Evolutionary conservation across 805 yeast species (phyloP).

Genomic region (Cyberlindnera saturnus): DNA sequence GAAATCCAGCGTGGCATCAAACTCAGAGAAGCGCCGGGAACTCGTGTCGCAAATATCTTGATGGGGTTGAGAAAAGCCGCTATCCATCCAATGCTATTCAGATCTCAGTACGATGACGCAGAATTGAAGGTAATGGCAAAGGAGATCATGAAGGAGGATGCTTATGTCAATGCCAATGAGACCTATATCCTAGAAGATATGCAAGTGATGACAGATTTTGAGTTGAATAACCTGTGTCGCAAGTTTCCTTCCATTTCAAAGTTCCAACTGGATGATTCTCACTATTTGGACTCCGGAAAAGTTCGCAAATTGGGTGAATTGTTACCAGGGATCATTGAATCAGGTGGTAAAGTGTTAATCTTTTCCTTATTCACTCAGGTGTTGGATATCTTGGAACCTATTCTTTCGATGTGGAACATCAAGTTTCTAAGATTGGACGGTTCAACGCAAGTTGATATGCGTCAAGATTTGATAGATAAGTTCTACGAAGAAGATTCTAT

Average conservation of each 20-base stretch:
- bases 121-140: slow-evolving; percentile 61
- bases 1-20: slow-evolving; percentile 41
- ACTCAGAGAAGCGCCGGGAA: slow-evolving; percentile 19
- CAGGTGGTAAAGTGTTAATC: slow-evolving; percentile 64
- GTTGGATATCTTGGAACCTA: slow-evolving; percentile 78
- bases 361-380: slow-evolving; percentile 93
- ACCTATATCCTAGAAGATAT: slow-evolving; percentile 85
- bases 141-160: slow-evolving; percentile 75
- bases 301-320: slow-evolving; percentile 49
- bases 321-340: slow-evolving; percentile 51
- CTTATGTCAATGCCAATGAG: slow-evolving; percentile 65
- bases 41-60: slow-evolving; percentile 59
- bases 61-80: slow-evolving; percentile 92
- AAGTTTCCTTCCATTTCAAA: slow-evolving; percentile 65
- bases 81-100: slow-evolving; percentile 82
- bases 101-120: slow-evolving; percentile 54
- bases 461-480: slow-evolving; percentile 87
- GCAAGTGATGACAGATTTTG: slow-evolving; percentile 92
- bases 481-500: slow-evolving; percentile 78
- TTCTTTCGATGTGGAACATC: slow-evolving; percentile 55
- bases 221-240: slow-evolving; percentile 67
- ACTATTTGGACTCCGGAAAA: slow-evolving; percentile 73
- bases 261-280: slow-evolving; percentile 46
- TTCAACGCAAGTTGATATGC: slow-evolving; percentile 83
- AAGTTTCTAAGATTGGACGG: slow-evolving; percentile 88